These are phyloP conservation scores for Colletotrichum tropicale DNA, from an alignment of 2,329 filamentous ascomycete species.

Conservation along the genomic window DNA sequence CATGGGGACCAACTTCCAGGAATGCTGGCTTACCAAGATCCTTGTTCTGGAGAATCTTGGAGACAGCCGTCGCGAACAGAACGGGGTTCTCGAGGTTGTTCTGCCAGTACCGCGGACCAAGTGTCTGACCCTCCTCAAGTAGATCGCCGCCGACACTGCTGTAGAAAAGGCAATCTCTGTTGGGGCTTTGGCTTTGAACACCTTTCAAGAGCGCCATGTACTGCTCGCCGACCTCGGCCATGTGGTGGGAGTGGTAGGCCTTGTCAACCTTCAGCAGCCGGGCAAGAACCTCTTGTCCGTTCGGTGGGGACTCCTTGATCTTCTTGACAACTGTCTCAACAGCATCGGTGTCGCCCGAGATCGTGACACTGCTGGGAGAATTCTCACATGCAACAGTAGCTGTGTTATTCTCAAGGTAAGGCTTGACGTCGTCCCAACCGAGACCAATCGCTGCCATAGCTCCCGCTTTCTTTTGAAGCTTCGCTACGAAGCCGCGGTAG, in stretches of 20 bases:
- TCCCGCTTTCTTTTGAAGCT: conserved; percentile 20
- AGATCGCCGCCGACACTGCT: conserved; percentile 32
- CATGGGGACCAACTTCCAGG: conserved; percentile 25
- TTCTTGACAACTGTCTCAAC: conserved; percentile 26
- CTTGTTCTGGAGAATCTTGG: conserved; percentile 2
- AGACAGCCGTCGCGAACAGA: conserved; percentile 44
- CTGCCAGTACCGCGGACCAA: conserved; percentile 42
- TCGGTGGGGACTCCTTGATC: conserved; percentile 28
- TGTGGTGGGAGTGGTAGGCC: conserved; percentile 42
- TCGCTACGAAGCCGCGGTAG: conserved; percentile 35
- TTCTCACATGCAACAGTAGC: conserved; percentile 33
- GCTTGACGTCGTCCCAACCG: conserved; percentile 28
- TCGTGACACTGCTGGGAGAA: conserved; percentile 30
- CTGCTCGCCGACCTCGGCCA: not conserved
- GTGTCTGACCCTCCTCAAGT: conserved; percentile 9
- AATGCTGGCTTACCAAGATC: not conserved
- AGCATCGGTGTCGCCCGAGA: conserved; percentile 24
- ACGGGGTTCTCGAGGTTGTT: conserved; percentile 44
- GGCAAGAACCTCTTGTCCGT: conserved; percentile 26
- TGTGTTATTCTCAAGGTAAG: conserved; percentile 24
- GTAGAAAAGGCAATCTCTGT: conserved; percentile 23
- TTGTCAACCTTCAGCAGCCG: conserved; percentile 38
- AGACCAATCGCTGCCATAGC: conserved; percentile 46
- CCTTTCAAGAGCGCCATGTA: conserved; percentile 1
- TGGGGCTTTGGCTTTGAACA: not conserved